Conservation (phyloP, 2,329 filamentous ascomycete genomes). For the Achaetomium macrosporum region DNA sequence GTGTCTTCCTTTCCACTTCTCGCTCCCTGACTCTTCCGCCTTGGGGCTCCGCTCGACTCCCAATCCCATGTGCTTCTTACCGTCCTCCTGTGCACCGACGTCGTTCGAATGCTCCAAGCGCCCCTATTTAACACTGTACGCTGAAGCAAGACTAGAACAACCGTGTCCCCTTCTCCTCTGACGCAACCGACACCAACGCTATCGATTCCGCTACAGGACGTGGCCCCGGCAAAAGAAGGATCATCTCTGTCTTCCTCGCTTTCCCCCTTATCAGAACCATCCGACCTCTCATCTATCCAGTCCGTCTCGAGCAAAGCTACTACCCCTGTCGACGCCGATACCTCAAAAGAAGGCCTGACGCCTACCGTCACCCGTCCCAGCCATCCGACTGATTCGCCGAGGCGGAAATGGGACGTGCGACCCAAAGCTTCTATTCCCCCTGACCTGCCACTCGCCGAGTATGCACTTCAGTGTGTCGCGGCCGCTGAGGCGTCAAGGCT, state of each 20-base stretch:
- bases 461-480: slow-evolving; percentile 84
- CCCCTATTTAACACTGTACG: background rate
- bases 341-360: slow-evolving; percentile 28
- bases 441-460: slow-evolving; percentile 65
- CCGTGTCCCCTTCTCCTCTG: background rate
- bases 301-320: slow-evolving; percentile 58
- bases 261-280: slow-evolving; percentile 39
- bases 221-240: background rate
- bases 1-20: background rate
- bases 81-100: background rate
- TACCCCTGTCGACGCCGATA: slow-evolving; percentile 48
- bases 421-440: slow-evolving; percentile 80
- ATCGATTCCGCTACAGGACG: slow-evolving; percentile 1
- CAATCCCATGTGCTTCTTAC: background rate
- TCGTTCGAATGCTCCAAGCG: background rate
- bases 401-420: slow-evolving; percentile 51
- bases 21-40: background rate
- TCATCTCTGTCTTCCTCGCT: slow-evolving; percentile 48
- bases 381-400: slow-evolving; percentile 19
- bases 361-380: slow-evolving; percentile 15
- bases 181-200: background rate
- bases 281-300: slow-evolving; percentile 50
- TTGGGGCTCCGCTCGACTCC: background rate
- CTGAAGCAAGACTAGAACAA: background rate
- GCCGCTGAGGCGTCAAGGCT: slow-evolving; percentile 86